Percentiles rank a stretch among this genome's conserved stretches.
Evolutionary conservation across 176 grass and related monocot genomes (phyloP).

Genomic region (Phoenix roebelenii): DNA sequence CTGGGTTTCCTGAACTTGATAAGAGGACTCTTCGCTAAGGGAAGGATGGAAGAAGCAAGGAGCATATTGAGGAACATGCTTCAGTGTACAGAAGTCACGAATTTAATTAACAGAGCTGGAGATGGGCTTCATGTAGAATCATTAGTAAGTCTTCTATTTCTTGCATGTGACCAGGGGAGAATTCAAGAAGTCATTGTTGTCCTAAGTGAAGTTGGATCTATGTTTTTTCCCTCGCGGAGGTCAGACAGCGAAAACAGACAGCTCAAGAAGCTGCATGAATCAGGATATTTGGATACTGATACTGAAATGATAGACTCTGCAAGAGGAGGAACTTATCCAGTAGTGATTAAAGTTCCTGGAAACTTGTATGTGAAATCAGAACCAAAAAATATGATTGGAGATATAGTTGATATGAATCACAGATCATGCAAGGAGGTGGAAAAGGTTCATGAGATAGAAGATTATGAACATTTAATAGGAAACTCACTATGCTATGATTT

Average conservation of each 20-base stretch:
- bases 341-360: constrained; percentile 20
- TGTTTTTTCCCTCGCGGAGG: constrained; percentile 37
- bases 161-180: constrained; percentile 72
- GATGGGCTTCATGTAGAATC: constrained; percentile 45
- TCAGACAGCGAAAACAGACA: constrained; percentile 21
- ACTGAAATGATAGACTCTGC: constrained; percentile 14
- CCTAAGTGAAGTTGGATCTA: constrained; percentile 57
- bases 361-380: not conserved
- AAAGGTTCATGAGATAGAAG: constrained; percentile 27
- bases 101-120: constrained; percentile 61
- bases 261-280: constrained; percentile 30
- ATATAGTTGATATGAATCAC: constrained; percentile 29
- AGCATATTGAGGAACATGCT: constrained; percentile 71
- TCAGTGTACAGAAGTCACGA: constrained; percentile 42
- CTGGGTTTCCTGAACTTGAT: constrained; percentile 66
- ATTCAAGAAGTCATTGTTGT: constrained; percentile 61
- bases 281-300: constrained; percentile 22
- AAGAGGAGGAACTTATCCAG: constrained; percentile 15
- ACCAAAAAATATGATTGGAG: constrained; percentile 11
- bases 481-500: constrained; percentile 59
- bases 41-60: constrained; percentile 87
- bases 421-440: constrained; percentile 14
- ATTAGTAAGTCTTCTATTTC: constrained; percentile 50
- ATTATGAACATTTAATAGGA: constrained; percentile 28
- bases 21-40: constrained; percentile 71